These are phyloP conservation scores for Penicillium nordicum DNA, from an alignment of 2,329 filamentous ascomycete genomes.

Conservation along the genomic window DNA sequence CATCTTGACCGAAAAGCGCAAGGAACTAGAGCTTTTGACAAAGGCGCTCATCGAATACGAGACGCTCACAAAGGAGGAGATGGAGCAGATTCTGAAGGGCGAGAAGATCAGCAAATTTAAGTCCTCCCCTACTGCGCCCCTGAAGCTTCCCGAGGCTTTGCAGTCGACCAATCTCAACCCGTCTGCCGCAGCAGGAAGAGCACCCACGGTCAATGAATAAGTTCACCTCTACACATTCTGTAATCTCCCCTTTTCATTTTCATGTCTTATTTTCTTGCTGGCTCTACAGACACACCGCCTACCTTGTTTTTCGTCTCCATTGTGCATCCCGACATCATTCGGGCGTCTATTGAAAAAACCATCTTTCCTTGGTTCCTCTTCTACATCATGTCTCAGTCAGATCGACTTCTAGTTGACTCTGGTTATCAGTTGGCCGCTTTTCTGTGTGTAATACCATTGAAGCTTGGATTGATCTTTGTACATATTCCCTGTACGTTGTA, in stretches of 20 bases:
- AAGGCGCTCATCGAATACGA: constrained; percentile 92
- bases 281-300: not conserved
- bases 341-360: constrained; percentile 27
- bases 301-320: not conserved
- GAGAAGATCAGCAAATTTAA: constrained; percentile 71
- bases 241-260: constrained; percentile 4
- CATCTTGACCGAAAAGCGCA: constrained; percentile 70
- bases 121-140: constrained; percentile 51
- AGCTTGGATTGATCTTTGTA: not conserved
- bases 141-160: constrained; percentile 63
- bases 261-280: constrained; percentile 4
- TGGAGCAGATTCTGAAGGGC: constrained; percentile 82
- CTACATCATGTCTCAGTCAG: not conserved
- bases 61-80: constrained; percentile 83
- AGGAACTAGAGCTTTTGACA: constrained; percentile 82
- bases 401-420: not conserved
- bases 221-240: not conserved
- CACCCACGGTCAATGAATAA: constrained; percentile 25
- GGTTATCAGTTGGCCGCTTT: not conserved
- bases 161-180: constrained; percentile 30
- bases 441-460: not conserved
- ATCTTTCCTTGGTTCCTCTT: constrained; percentile 9
- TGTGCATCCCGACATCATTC: constrained; percentile 23
- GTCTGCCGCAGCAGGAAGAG: constrained; percentile 21
- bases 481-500: constrained; percentile 5